Base-by-base conservation (phyloP, 495 filamentous ascomycete genomes). In the Neurospora cerealis region DNA sequence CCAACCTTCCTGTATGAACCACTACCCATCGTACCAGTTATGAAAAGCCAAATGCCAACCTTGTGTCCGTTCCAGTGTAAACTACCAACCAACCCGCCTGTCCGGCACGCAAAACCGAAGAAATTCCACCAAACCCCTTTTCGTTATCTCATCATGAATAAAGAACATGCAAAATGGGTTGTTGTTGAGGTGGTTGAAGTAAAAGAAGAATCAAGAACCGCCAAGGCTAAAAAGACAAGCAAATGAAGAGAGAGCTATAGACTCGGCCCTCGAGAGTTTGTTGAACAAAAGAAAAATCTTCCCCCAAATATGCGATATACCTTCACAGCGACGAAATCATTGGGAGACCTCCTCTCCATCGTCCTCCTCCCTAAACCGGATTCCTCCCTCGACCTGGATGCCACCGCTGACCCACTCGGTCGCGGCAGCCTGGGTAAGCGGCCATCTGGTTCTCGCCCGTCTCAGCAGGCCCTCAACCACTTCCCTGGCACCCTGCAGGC, bases 401-500 rank as follows among this genome's bases (percentile, higher is more conserved):
- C 89, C 95, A 28, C 86, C 87, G 38, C 81, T 83, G 6, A 99
- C 92, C 94, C 94, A 99, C 70, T 89, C 87, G 71, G 88, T 87
- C 70, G 87, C 85, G 46, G 87, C 89, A 39, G 97, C 90, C 73
- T 90, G 89, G 74, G 91, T 87, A 72, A 98, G 80, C 32, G 84
- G 84, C 87, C 91, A 94, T 48, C 96, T 85, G 71, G 88, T 92
- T 36, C 90, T 88, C 17, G 91, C 92, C 72, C 96, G 88, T 79
- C 92, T 94, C 66, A 99, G 79, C 24, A 98, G 83, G 0, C 88
- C 92, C 75, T 97, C 94, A 5, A 97, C 94, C 36, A 92, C 91
- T 69, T 89, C 86, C 79, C 91, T 91, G 2, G 93, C 95, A 3
- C 93, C 93, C 41, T 88, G 87, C 37, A 95, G 85, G 24, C 87